Percentiles rank a stretch among this genome's conserved stretches.
These are phyloP conservation scores for Neolentinus lepideus DNA, from an alignment of 1,284 basidiomycete species.

Conservation along the genomic window DNA sequence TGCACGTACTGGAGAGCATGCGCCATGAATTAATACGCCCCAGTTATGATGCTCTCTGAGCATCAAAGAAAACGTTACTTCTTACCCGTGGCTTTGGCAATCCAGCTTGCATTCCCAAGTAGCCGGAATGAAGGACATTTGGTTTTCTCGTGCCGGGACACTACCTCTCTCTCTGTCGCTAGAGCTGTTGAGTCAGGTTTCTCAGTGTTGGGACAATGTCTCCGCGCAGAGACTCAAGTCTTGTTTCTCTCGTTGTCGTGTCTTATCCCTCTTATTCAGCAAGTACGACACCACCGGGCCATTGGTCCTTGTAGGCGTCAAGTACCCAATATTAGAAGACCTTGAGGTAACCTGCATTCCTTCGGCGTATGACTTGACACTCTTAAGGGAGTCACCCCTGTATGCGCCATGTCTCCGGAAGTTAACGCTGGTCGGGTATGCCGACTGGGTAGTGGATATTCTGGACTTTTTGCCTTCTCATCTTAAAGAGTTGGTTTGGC, in stretches of 20 bases:
- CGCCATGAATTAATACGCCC: not conserved
- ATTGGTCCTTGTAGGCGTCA: not conserved
- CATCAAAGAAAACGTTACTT: not conserved
- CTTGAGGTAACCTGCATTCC: not conserved
- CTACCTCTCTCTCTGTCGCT: not conserved
- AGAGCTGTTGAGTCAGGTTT: not conserved
- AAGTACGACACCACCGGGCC: not conserved
- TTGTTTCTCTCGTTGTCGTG: not conserved
- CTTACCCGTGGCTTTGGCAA: not conserved
- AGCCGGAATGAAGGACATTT: not conserved
- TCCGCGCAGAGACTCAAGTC: not conserved
- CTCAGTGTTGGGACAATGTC: not conserved
- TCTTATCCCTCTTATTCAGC: not conserved
- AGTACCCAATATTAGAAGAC: not conserved
- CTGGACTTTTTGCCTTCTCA: too few relatives aligned
- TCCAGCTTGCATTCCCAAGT: not conserved
- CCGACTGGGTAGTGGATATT: too few relatives aligned
- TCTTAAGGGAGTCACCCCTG: too few relatives aligned
- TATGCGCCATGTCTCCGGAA: too few relatives aligned
- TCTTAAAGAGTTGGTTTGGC: too few relatives aligned
- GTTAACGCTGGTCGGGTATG: too few relatives aligned
- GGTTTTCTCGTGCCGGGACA: not conserved
- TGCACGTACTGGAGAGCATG: not conserved
- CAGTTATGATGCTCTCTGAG: not conserved
- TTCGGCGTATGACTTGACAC: too few relatives aligned